Percentiles rank a stretch among this genome's conserved stretches.
These are phyloP conservation scores for Chrysosporium queenslandicum DNA, from an alignment of 2,329 filamentous ascomycete species.

Conservation along the genomic window DNA sequence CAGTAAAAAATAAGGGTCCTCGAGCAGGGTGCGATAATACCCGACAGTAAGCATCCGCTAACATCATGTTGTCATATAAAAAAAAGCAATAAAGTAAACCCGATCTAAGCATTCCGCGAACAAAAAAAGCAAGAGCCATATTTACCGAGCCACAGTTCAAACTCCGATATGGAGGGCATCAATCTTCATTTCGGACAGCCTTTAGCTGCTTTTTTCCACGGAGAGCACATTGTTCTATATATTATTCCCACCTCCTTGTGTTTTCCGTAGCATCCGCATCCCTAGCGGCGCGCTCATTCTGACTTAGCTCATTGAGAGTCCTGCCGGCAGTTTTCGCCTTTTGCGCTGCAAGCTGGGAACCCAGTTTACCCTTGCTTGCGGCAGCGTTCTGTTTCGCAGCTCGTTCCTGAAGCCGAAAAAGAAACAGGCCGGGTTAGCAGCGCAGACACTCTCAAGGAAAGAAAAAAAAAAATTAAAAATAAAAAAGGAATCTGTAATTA, in stretches of 20 bases:
- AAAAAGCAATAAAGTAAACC: background rate
- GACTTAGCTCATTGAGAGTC: constrained; percentile 58
- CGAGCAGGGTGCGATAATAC: background rate
- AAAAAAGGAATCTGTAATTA: background rate
- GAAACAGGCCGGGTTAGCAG: background rate
- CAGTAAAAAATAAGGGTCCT: background rate
- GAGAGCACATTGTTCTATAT: background rate
- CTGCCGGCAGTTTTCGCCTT: constrained; percentile 61
- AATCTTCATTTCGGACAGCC: background rate
- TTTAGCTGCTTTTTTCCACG: too few species aligned
- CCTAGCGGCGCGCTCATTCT: constrained; percentile 53
- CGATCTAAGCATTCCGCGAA: background rate
- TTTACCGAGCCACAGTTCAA: background rate
- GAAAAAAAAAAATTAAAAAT: background rate
- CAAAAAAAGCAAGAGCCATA: background rate
- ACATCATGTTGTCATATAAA: background rate
- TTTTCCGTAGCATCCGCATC: constrained; percentile 56
- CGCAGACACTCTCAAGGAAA: background rate
- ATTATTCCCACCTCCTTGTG: constrained; percentile 49
- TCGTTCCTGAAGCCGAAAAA: constrained; percentile 55
- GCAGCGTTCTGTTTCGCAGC: constrained; percentile 45
- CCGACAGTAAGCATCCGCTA: background rate
- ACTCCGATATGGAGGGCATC: background rate
- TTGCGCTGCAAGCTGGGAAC: constrained; percentile 61
- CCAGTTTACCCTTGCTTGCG: constrained; percentile 54